These are phyloP conservation scores for Capsicum rhomboideum DNA, from an alignment of 257 asterid species.

Conservation along the genomic window DNA sequence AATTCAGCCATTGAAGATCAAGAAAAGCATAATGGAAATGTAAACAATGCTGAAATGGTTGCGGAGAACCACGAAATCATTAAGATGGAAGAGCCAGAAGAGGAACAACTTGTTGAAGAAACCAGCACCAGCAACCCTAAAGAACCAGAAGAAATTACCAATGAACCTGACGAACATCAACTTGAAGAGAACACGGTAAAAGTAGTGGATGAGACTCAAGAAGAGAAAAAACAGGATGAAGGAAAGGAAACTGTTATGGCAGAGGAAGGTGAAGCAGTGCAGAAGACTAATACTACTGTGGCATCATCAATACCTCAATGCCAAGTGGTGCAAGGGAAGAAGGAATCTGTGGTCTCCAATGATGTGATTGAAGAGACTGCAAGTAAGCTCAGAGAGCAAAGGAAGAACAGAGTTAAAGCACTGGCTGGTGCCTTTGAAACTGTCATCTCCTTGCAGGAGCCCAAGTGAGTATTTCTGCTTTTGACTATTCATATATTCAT, in stretches of 20 bases:
- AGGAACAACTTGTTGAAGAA: slow-evolving; percentile 10
- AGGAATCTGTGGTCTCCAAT: slow-evolving; percentile 35
- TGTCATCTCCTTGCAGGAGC: slow-evolving; percentile 57
- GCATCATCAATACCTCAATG: slow-evolving; percentile 11
- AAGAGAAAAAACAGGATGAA: slow-evolving; percentile 2
- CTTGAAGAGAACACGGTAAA: background rate
- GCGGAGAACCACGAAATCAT: slow-evolving; percentile 6
- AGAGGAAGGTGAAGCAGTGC: background rate
- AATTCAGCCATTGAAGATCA: background rate
- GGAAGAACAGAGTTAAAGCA: slow-evolving; percentile 64
- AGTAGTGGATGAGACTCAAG: background rate
- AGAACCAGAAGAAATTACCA: background rate
- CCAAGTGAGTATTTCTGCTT: slow-evolving; percentile 20
- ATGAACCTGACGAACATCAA: background rate
- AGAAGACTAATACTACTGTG: slow-evolving; percentile 8
- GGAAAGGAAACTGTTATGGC: slow-evolving; percentile 1
- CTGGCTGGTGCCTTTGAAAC: slow-evolving; percentile 83
- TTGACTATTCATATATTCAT: background rate
- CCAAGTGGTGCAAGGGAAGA: slow-evolving; percentile 30
- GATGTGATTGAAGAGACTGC: slow-evolving; percentile 68
- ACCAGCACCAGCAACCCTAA: background rate
- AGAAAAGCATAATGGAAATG: slow-evolving; percentile 12
- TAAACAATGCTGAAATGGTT: slow-evolving; percentile 1
- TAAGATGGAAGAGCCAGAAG: slow-evolving; percentile 23
- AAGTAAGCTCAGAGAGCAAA: slow-evolving; percentile 53